Percentiles rank a stretch among this genome's conserved stretches.
phyloP scores from a whole-genome alignment of 345 rosid species.

The Eucalyptus regnans region DNA sequence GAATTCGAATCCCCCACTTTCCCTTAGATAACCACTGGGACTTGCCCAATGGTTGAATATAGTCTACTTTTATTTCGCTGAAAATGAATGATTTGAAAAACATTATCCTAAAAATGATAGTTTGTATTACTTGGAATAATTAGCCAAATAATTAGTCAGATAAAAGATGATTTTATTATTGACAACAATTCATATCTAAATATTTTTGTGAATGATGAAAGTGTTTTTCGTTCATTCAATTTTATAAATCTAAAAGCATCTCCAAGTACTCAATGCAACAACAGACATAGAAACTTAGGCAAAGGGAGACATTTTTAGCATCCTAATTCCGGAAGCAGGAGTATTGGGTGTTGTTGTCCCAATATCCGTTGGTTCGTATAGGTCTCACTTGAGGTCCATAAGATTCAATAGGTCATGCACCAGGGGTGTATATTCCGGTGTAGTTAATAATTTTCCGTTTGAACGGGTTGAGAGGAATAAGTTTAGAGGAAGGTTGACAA shows the following conservation, averaged over 20 bases:
- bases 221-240: fast-evolving
- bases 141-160: no score
- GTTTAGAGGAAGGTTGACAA: background rate
- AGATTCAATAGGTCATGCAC: fast-evolving
- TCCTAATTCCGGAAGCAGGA: background rate
- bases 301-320: background rate
- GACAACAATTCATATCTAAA: background rate
- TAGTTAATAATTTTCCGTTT: background rate
- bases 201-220: background rate
- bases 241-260: background rate
- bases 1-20: no score
- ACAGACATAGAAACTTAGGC: background rate
- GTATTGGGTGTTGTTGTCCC: background rate
- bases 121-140: no score
- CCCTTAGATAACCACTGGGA: no score
- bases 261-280: background rate
- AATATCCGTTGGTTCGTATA: background rate
- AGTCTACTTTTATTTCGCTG: no score
- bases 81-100: no score
- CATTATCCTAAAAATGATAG: no score
- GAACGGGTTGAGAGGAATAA: background rate
- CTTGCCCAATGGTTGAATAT: no score
- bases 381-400: background rate
- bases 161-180: background rate
- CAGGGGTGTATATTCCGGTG: background rate